phyloP scores from a whole-genome alignment of 495 filamentous ascomycete species.

The Aspergillus bridgeri region DNA sequence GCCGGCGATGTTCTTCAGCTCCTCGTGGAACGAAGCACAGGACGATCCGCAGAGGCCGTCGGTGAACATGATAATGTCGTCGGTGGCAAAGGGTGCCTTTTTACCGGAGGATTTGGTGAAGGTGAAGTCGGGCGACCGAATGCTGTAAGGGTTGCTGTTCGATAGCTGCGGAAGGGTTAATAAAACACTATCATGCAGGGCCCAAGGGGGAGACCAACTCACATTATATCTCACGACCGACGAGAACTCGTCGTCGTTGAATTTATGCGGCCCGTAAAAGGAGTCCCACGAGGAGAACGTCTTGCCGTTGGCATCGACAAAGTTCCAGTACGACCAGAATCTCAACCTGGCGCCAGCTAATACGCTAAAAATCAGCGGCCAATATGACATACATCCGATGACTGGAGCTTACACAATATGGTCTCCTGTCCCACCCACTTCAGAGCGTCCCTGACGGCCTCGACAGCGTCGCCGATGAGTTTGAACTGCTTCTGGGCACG shows the following conservation, averaged over 20 bases:
- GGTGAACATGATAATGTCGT: conserved; percentile 21
- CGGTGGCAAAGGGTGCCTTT: conserved; percentile 1
- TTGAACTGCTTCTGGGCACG: conserved; percentile 40
- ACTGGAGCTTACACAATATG: not conserved
- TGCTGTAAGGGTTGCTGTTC: conserved; percentile 9
- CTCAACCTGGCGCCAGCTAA: not conserved
- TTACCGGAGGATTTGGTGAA: not conserved
- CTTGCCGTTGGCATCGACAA: conserved; percentile 5
- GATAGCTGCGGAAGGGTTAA: conserved; percentile 2
- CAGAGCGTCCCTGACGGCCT: not conserved
- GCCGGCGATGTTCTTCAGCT: conserved; percentile 49
- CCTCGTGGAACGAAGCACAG: conserved; percentile 51
- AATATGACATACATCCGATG: not conserved
- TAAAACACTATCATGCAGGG: not conserved
- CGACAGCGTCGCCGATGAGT: conserved; percentile 32
- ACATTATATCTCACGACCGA: conserved; percentile 15
- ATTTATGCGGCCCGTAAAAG: conserved; percentile 37
- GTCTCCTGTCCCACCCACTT: not conserved
- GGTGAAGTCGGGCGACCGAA: not conserved
- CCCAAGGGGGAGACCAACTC: not conserved
- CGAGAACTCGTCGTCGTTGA: conserved; percentile 45
- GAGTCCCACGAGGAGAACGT: conserved; percentile 49
- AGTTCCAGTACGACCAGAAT: conserved; percentile 8
- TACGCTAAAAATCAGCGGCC: not conserved
- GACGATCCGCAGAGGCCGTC: conserved; percentile 50